Evolutionary conservation across 768 basidiomycete genomes (phyloP).

Genomic region (Auricularia sp.): DNA sequence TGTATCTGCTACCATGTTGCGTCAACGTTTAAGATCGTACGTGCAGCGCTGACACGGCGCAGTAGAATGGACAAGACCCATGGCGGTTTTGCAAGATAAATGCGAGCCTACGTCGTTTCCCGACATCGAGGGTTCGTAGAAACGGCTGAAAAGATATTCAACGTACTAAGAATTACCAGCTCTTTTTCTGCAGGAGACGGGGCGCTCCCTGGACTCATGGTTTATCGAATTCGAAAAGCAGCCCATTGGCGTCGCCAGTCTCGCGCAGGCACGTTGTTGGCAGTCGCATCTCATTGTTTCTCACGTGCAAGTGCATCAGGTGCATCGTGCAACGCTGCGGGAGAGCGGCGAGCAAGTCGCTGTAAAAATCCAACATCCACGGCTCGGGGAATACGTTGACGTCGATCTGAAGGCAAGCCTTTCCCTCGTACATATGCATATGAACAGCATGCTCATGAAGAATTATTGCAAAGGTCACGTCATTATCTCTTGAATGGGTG

Average conservation of each 20-base stretch:
- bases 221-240: constrained; percentile 79
- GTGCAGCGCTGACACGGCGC: constrained; percentile 18
- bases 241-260: constrained; percentile 91
- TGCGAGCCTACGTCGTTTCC: constrained; percentile 83
- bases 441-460: not conserved
- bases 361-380: constrained; percentile 92
- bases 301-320: not conserved
- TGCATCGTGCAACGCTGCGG: constrained; percentile 50
- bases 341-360: constrained; percentile 70
- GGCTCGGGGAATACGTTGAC: constrained; percentile 81
- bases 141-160: constrained; percentile 74
- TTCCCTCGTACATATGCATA: constrained; percentile 10
- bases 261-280: constrained; percentile 79
- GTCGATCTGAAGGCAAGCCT: constrained; percentile 70
- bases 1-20: constrained; percentile 25
- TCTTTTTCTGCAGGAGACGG: constrained; percentile 75
- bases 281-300: not conserved
- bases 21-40: not conserved
- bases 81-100: constrained; percentile 73
- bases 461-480: constrained; percentile 21
- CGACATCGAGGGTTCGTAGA: constrained; percentile 41
- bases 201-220: constrained; percentile 54
- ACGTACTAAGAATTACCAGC: constrained; percentile 56
- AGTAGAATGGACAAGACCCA: constrained; percentile 54
- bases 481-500: constrained; percentile 59